Conservation (phyloP, 2,329 filamentous ascomycete species). For the Cercospora sesami region DNA sequence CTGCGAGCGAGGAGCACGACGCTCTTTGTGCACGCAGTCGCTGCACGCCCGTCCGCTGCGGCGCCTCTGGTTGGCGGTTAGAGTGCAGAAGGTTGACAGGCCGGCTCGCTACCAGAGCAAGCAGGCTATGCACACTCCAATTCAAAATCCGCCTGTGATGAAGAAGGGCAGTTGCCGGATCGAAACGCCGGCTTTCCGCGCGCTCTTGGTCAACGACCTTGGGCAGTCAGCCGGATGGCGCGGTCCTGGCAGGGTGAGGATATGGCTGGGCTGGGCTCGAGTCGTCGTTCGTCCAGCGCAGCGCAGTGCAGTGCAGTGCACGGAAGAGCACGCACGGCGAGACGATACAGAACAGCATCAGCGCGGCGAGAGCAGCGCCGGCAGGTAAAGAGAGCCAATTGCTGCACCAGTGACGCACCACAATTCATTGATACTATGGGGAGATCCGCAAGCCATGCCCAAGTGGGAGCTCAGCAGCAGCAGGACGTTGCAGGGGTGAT, state of each 20-base stretch:
- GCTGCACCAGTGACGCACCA: conserved; percentile 22
- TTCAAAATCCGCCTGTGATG: conserved; percentile 10
- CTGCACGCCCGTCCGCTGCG: conserved; percentile 16
- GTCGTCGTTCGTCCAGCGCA: neutral
- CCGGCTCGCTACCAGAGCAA: conserved; percentile 26
- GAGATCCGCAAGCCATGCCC: conserved; percentile 14
- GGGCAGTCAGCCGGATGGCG: neutral
- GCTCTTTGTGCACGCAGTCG: neutral
- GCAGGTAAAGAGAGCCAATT: conserved; percentile 4
- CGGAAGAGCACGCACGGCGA: neutral
- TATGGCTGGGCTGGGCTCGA: neutral
- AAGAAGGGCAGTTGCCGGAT: conserved; percentile 17
- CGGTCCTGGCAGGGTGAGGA: conserved; percentile 10
- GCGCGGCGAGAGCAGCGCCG: conserved; percentile 1
- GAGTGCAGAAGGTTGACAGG: conserved; percentile 23
- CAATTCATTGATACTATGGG: conserved; percentile 18
- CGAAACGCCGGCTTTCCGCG: conserved; percentile 19
- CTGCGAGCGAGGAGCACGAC: neutral
- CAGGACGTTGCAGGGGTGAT: conserved; percentile 14
- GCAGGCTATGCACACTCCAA: conserved; percentile 19
- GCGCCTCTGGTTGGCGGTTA: conserved; percentile 25
- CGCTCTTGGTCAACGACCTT: neutral
- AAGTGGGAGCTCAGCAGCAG: conserved; percentile 14
- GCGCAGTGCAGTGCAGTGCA: neutral
- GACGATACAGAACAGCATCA: neutral